Evolutionary conservation across 176 grass and related monocot species (phyloP), one percentile per base, ranked within the genome.

Genomic region (Oryza meridionalis): DNA sequence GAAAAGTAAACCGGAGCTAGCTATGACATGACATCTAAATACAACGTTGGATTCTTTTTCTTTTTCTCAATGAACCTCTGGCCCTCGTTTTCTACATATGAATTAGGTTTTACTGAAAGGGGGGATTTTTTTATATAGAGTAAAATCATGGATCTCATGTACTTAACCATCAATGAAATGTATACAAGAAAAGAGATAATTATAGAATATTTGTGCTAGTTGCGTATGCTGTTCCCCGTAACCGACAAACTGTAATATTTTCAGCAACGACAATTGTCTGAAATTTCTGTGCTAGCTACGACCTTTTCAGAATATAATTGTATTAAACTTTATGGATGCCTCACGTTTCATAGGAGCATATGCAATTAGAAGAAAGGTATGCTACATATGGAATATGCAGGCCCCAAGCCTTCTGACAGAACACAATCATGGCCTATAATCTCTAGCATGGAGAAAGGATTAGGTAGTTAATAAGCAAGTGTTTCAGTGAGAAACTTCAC

Each of bases 351-450:
- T 84, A 75, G 68, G 80, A 87, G 69, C 47, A 78, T 78, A 33
- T 61, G 37, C 63, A 70, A 59, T 61, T 69, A 74, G 29, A 74
- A 83, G 59, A 82, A 79, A 79, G 13, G 31, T 83, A 86, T 79
- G 75, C 79, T 83, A 82, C 63, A 74, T 69, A 49, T 64, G 75
- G 84, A 86, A 83, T 83, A 86, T 86, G 75, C 69, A 86, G 11
- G 75, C 75, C 69, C 47, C 24, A 66, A 86, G 46, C 78, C 82
- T 73, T 86, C 77, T 65, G 78, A n/a, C 24, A 59, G 27, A 83
- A 83, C 84, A 90, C 75, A 86, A 86, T 86, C 74, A 90, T 86
- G 75, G 75, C 74, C 79, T 90, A 86, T 83, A 79, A 90, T 66
- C 16, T 83, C 68, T 73, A 86, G 27, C 50, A 86, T 87, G 75